Base-by-base conservation (phyloP, 2,329 filamentous ascomycete genomes). In the Colletotrichum horii region DNA sequence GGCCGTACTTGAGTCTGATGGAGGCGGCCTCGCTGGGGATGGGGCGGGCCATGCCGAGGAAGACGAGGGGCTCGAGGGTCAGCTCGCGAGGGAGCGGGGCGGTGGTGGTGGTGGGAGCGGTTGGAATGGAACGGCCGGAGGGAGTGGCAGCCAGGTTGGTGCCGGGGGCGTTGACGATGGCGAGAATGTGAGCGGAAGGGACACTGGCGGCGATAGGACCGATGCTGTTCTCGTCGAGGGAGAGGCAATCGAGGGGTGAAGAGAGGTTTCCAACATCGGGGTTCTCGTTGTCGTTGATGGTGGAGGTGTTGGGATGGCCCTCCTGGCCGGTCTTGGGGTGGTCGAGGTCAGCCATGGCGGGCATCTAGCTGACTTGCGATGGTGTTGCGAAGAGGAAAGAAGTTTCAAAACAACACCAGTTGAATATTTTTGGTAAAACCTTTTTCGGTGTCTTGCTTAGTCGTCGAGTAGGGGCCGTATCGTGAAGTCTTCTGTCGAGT, bases 31-130 rank as follows among this genome's bases (percentile, higher is more conserved):
- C 19, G 38, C 38, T 48, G 38, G 38, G 38, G 19, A 48, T 48
- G 19, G 38, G 19, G 19, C 38, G 38, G 38, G 38, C 9, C 38
- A 48, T 48, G 38, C 38, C 38, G 19, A 48, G 38, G 38, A 48
- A 48, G 38, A 48, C 38, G 38, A 48, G 38, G 19, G 38, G 38
- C 38, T 48, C 9, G 38, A 48, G 38, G 38, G 38, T n/a, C 0
- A 48, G 19, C 38, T 48, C 38, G 38, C 38, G 38, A 2, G 38
- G 38, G 19, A 48, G 0, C 0, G 38, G 38, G 9, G 19, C 19
- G 0, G 9, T n/a, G 1, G 19, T n/a, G 0, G 19, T 48, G 0
- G 38, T n/a, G 38, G 9, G 5, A 1, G 0, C 1, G 28, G 6
- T 30, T 30, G 28, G 28, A 30, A 5, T 30, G 28, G 8, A 8